Conservation (phyloP, 225 moss, liverwort and hornwort genomes). For the Straminergon stramineum region DNA sequence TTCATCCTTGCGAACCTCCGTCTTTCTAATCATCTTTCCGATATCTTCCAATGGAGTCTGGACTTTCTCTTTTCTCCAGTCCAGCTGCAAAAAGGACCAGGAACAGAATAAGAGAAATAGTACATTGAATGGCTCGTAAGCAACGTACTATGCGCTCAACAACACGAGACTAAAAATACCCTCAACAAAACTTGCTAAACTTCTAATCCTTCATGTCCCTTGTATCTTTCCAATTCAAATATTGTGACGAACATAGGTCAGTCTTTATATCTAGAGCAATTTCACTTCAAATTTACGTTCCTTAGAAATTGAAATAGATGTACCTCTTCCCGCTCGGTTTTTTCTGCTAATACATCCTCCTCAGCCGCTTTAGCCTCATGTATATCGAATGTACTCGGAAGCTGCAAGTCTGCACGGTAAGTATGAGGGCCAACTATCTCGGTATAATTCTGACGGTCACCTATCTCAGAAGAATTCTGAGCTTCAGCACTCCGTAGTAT, state of each 20-base stretch:
- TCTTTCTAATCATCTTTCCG: conserved; percentile 66
- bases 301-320: background rate
- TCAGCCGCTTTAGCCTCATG: conserved; percentile 24
- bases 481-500: background rate
- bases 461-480: background rate
- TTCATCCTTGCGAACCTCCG: conserved; percentile 68
- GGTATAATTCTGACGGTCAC: background rate
- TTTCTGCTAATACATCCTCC: conserved; percentile 18
- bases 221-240: background rate
- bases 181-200: background rate
- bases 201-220: background rate
- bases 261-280: background rate
- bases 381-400: conserved; percentile 36
- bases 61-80: conserved; percentile 46
- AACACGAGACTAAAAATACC: background rate
- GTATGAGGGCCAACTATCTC: background rate
- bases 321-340: conserved; percentile 74
- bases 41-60: conserved; percentile 76
- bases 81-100: conserved; percentile 26
- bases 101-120: background rate
- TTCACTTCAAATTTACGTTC: background rate
- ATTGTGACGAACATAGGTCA: background rate
- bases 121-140: background rate
- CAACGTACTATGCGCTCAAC: background rate
- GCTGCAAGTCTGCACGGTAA: conserved; percentile 24